Evolutionary conservation across 1,284 basidiomycete species (phyloP).

Genomic region (Puccinia sorghi): DNA sequence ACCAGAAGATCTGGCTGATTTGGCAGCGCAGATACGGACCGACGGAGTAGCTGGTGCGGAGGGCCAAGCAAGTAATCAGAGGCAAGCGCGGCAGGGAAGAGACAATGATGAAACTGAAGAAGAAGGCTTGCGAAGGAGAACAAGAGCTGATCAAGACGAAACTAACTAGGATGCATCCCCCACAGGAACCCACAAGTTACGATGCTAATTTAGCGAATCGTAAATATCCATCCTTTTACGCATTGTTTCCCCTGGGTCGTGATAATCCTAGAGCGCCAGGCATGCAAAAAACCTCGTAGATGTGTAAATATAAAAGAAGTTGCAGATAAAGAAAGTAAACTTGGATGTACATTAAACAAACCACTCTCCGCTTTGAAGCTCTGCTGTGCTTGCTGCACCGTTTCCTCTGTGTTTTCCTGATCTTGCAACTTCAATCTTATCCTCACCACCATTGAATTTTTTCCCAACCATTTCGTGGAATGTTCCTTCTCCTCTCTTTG

Average conservation of each 20-base stretch:
- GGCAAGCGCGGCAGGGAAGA: neutral
- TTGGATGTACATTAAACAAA: conserved; percentile 10
- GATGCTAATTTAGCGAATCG: no score
- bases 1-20: conserved; percentile 4
- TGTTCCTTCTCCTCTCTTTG: no score
- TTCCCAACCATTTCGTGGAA: no score
- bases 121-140: conserved; percentile 28
- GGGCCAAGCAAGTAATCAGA: neutral
- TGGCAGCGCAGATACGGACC: conserved; percentile 1
- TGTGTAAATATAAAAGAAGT: conserved; percentile 11
- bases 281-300: no score
- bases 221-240: no score
- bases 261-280: no score
- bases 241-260: no score
- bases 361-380: neutral
- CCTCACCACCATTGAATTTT: no score
- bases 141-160: conserved; percentile 8
- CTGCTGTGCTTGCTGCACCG: no score
- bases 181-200: no score
- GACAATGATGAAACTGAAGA: neutral
- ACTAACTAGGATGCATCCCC: conserved; percentile 10
- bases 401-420: no score
- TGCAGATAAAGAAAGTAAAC: neutral
- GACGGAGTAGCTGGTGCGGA: neutral
- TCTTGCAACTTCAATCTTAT: no score